Evolutionary conservation across 441 rosid species (phyloP).

Genomic region (Euphorbia celastroides): DNA sequence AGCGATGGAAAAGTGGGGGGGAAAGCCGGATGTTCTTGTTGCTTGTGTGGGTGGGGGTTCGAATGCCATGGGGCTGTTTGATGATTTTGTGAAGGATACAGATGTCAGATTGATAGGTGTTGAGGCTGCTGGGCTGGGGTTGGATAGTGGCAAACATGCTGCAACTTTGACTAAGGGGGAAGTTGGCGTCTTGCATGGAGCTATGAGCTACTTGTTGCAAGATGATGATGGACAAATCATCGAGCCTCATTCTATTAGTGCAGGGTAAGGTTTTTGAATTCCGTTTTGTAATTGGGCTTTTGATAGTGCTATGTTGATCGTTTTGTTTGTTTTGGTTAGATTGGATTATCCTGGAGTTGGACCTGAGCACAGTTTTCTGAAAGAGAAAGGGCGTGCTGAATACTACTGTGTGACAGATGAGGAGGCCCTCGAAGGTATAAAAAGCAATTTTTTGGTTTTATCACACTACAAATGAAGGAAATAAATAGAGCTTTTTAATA

Average conservation of each 20-base stretch:
- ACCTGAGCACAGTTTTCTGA: slow-evolving; percentile 93
- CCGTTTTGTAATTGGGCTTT: background rate
- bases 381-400: slow-evolving; percentile 80
- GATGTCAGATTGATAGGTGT: slow-evolving; percentile 84
- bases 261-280: slow-evolving; percentile 47
- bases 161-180: slow-evolving; percentile 84
- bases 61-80: slow-evolving; percentile 91
- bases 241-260: slow-evolving; percentile 94
- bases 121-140: slow-evolving; percentile 91
- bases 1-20: slow-evolving; percentile 89
- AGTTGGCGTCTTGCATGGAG: slow-evolving; percentile 91
- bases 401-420: slow-evolving; percentile 78
- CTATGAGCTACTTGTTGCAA: slow-evolving; percentile 91
- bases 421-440: slow-evolving; percentile 85
- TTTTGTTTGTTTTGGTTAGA: slow-evolving; percentile 27
- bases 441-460: background rate
- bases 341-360: slow-evolving; percentile 99
- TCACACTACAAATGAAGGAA: background rate
- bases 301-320: background rate
- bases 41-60: slow-evolving; percentile 97
- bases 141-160: slow-evolving; percentile 93
- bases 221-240: slow-evolving; percentile 91
- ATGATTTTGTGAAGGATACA: slow-evolving; percentile 69
- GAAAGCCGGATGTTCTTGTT: slow-evolving; percentile 86
- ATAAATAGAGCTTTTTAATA: background rate